Percentiles rank a stretch among this genome's conserved stretches.
These are phyloP conservation scores for Apophysomyces sp. DNA, from an alignment of 371 early-diverging fungal species.

Conservation along the genomic window DNA sequence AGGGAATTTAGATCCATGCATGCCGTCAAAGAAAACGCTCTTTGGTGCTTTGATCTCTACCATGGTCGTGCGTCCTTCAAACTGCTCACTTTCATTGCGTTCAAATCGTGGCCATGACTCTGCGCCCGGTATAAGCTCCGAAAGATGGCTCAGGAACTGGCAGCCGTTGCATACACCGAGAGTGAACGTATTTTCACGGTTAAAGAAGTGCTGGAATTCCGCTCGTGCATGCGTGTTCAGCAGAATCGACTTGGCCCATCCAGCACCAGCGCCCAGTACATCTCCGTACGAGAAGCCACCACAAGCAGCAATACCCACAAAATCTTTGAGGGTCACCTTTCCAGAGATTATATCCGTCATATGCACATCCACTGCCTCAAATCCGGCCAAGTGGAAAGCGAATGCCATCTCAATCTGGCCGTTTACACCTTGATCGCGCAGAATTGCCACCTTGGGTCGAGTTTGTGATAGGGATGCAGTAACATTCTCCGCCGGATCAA, in stretches of 20 bases:
- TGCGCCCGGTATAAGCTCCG: slow-evolving; percentile 80
- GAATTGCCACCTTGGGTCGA: slow-evolving; percentile 86
- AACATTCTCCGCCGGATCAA: slow-evolving; percentile 63
- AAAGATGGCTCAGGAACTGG: slow-evolving; percentile 90
- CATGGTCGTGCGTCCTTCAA: slow-evolving; percentile 89
- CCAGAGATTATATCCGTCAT: slow-evolving; percentile 91
- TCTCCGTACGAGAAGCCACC: slow-evolving; percentile 99
- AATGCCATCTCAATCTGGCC: slow-evolving; percentile 93
- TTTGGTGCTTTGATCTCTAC: slow-evolving; percentile 57
- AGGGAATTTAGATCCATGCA: slow-evolving; percentile 90
- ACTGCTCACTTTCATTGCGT: slow-evolving; percentile 89
- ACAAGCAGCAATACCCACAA: slow-evolving; percentile 90
- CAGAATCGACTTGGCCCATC: slow-evolving; percentile 94
- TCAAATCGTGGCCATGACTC: slow-evolving; percentile 89
- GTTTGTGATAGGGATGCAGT: slow-evolving; percentile 9
- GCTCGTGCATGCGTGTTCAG: slow-evolving; percentile 66
- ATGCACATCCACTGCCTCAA: slow-evolving; percentile 92
- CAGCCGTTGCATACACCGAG: slow-evolving; percentile 98
- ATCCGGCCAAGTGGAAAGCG: slow-evolving; percentile 91
- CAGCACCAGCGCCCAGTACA: slow-evolving; percentile 94
- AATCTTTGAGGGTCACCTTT: slow-evolving; percentile 65
- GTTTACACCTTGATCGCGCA: slow-evolving; percentile 98
- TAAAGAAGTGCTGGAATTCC: slow-evolving; percentile 73
- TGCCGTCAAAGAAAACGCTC: slow-evolving; percentile 82
- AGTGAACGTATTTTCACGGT: slow-evolving; percentile 86